A percentile compares a stretch with the other conserved stretches of the same genome.
Evolutionary conservation across 257 asterid genomes (phyloP).

Genomic region (Salvia rosmarinus): DNA sequence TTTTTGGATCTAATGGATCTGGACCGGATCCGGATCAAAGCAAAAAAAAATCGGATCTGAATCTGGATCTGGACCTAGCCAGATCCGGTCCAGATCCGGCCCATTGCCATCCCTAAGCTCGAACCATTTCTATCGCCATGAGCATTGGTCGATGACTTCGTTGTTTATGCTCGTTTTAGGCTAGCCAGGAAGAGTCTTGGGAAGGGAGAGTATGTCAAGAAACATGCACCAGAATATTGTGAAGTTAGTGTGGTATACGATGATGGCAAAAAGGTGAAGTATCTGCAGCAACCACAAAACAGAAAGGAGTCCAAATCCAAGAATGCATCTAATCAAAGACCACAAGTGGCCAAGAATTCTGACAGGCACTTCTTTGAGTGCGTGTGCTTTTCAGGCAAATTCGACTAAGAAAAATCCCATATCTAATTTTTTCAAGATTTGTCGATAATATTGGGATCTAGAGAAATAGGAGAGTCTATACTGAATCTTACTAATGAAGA

Average conservation of each 20-base stretch:
- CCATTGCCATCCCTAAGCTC: too few relatives aligned
- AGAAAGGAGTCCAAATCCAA: conserved; percentile 36
- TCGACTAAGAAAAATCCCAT: conserved; percentile 29
- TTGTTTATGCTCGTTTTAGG: conserved; percentile 39
- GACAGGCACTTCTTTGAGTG: conserved; percentile 67
- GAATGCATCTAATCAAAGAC: conserved; percentile 29
- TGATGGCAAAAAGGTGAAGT: conserved; percentile 45
- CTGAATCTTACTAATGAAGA: background rate
- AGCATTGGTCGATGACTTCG: too few relatives aligned
- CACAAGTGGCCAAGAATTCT: conserved; percentile 32
- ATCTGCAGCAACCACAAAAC: conserved; percentile 35
- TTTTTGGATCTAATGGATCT: too few relatives aligned
- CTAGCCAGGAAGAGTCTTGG: conserved; percentile 52
- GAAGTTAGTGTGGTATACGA: conserved; percentile 56
- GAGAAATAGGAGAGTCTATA: background rate
- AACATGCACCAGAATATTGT: conserved; percentile 66
- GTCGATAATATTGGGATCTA: background rate
- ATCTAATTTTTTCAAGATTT: background rate
- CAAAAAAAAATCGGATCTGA: too few relatives aligned
- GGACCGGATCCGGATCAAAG: too few relatives aligned
- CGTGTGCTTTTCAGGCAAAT: conserved; percentile 60
- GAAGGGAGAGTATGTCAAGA: conserved; percentile 67
- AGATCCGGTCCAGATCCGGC: too few relatives aligned
- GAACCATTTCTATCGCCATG: too few relatives aligned
- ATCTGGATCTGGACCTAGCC: too few relatives aligned